Percentiles rank a stretch among this genome's conserved stretches.
Evolutionary conservation across 768 basidiomycete species (phyloP).

Genomic region (Tricholoma sp.): DNA sequence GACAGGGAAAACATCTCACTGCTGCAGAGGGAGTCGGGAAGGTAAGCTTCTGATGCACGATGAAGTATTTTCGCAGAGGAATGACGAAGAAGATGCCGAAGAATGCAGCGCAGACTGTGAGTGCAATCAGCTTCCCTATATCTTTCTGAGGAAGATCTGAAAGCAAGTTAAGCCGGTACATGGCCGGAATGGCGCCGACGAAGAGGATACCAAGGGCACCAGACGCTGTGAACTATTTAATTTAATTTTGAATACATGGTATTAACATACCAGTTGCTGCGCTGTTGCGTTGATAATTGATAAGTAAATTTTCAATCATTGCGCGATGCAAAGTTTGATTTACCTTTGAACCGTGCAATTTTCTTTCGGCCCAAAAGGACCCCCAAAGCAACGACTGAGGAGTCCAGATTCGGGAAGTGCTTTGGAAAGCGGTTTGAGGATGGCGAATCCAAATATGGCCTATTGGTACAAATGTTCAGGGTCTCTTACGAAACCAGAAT

Average conservation of each 20-base stretch:
- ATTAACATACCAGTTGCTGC: constrained; percentile 41
- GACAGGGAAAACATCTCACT: constrained; percentile 20
- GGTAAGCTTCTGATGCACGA: constrained; percentile 56
- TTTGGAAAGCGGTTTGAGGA: constrained; percentile 51
- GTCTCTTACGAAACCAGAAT: background rate
- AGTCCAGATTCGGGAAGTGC: constrained; percentile 42
- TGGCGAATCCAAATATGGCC: constrained; percentile 56
- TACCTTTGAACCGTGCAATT: constrained; percentile 58
- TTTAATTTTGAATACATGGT: constrained; percentile 1
- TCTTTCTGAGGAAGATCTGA: constrained; percentile 42
- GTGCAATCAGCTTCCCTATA: constrained; percentile 50
- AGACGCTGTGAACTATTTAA: constrained; percentile 29
- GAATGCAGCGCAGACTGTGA: constrained; percentile 50
- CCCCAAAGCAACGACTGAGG: constrained; percentile 42
- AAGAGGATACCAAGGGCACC: constrained; percentile 58
- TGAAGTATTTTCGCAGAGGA: constrained; percentile 56
- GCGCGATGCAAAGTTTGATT: background rate
- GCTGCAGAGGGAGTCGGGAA: constrained; percentile 67
- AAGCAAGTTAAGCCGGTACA: constrained; percentile 51
- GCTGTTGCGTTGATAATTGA: constrained; percentile 10
- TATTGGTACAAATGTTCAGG: background rate
- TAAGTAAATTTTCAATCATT: background rate
- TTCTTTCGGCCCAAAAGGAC: constrained; percentile 61
- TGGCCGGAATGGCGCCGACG: constrained; percentile 55
- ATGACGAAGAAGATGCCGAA: constrained; percentile 67